phyloP scores from a whole-genome alignment of 805 yeast species.

The Candida verbasci region DNA sequence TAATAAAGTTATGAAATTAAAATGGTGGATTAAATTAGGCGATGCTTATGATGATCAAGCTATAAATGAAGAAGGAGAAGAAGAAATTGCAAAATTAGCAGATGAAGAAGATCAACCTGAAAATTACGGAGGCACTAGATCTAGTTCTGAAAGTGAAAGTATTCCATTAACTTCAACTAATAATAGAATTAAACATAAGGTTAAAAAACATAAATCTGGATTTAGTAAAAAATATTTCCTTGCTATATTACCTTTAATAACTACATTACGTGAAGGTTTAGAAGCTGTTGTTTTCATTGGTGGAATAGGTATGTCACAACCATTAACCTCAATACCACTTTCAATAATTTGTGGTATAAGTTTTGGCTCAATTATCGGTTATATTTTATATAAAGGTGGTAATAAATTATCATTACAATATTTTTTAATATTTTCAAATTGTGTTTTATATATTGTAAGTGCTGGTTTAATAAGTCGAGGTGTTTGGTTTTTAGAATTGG shows the following conservation, averaged over 20 bases:
- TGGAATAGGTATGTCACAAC: conserved; percentile 72
- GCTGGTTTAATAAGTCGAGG: conserved; percentile 86
- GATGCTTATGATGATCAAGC: conserved; percentile 30
- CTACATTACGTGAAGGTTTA: conserved; percentile 83
- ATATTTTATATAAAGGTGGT: conserved; percentile 70
- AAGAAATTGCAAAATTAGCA: conserved; percentile 14
- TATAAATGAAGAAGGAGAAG: conserved; percentile 7
- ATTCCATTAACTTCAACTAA: conserved; percentile 7
- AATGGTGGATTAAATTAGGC: conserved; percentile 57
- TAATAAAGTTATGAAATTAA: conserved; percentile 70
- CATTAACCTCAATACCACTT: conserved; percentile 52
- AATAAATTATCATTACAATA: conserved; percentile 70
- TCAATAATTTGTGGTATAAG: conserved; percentile 54
- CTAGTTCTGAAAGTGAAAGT: conserved; percentile 8
- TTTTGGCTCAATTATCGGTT: conserved; percentile 62
- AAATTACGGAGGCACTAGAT: conserved; percentile 7
- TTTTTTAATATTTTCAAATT: conserved; percentile 70
- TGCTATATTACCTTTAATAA: conserved; percentile 76
- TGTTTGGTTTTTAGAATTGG: conserved; percentile 85
- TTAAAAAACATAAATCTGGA: conserved; percentile 5
- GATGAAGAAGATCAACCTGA: conserved; percentile 8
- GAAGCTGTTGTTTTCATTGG: conserved; percentile 92
- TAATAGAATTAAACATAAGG: not conserved
- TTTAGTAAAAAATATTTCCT: conserved; percentile 61
- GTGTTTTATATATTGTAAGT: conserved; percentile 77